Conservation (phyloP, 106 monocot species). For the Alisma plantagoaquatica region DNA sequence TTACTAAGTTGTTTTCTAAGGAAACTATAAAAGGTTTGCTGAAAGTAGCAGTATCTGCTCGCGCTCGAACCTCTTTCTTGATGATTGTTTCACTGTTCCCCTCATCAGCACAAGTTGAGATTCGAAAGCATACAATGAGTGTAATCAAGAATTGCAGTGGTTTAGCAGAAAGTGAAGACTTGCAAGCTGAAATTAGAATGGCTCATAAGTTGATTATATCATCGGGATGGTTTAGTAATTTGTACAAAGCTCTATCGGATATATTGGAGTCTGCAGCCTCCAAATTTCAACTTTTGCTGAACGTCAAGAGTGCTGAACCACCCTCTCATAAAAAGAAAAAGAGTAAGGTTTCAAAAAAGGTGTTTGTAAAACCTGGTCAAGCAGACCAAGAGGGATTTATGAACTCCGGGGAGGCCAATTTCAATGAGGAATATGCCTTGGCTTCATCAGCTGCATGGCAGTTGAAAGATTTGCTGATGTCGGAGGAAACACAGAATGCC, state of each 20-base stretch:
- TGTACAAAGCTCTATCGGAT: slow-evolving; percentile 44
- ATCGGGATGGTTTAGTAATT: slow-evolving; percentile 46
- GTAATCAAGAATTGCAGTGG: slow-evolving; percentile 29
- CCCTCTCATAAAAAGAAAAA: slow-evolving; percentile 38
- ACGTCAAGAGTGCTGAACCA: not conserved
- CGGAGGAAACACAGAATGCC: slow-evolving; percentile 24
- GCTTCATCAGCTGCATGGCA: slow-evolving; percentile 76
- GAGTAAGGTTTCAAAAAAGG: slow-evolving; percentile 24
- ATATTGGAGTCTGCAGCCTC: slow-evolving; percentile 34
- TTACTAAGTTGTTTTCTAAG: slow-evolving; percentile 39
- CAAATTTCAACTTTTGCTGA: slow-evolving; percentile 18
- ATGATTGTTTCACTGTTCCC: slow-evolving; percentile 45
- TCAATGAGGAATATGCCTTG: slow-evolving; percentile 30
- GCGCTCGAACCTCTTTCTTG: slow-evolving; percentile 47
- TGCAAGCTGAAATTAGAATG: slow-evolving; percentile 32
- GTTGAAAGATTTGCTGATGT: slow-evolving; percentile 50
- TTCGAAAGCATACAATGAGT: slow-evolving; percentile 39
- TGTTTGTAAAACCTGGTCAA: slow-evolving; percentile 10
- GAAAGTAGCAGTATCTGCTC: slow-evolving; percentile 30
- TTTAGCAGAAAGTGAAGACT: slow-evolving; percentile 44
- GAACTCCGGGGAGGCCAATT: slow-evolving; percentile 9
- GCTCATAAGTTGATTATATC: slow-evolving; percentile 57
- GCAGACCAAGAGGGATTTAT: slow-evolving; percentile 7
- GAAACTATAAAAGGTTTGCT: slow-evolving; percentile 53
- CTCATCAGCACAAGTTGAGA: slow-evolving; percentile 31